Base-by-base conservation (phyloP, 2,329 filamentous ascomycete species). In the Bertia moriformis region DNA sequence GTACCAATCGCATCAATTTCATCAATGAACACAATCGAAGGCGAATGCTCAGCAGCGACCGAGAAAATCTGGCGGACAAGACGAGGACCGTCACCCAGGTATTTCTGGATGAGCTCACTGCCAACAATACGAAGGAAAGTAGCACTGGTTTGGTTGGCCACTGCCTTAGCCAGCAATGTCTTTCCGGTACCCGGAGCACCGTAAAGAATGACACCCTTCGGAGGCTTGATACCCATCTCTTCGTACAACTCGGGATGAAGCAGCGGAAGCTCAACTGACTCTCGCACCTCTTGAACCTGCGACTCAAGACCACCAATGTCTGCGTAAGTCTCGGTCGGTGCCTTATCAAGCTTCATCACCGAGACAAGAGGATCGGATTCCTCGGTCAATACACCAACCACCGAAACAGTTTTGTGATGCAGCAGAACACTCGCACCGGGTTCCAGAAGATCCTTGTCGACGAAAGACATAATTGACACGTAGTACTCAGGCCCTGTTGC, bases 221-320 rank as follows among this genome's bases (percentile, higher is more conserved):
- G 91, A 3, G 91, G 91, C 63, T 98, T 98, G 71, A 98, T 96
- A 54, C 91, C 91, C 91, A 98, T 98, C 67, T 98, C 91, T 61
- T 98, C 91, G 62, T 98, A 98, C 39, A 98, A 67, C 62, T 98
- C 91, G 0, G 91, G 91, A 57, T 98, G 91, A 43, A 98, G 69
- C 45, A 98, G 69, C 4, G 91, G 91, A 51, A 98, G 63, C 65
- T 98, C 91, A 42, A 98, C 91, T 1, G 91, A 93, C 66, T 98
- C 91, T 49, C 91, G 74, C 36, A 98, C 91, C 64, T 98, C 91
- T 57, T 98, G 91, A 43, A 98, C 98, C 60, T 98, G 91, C 42
- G 73, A 65, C 60, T 98, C 91, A 49, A 98, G 61, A 58, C 91
- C 91, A 67, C 91, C 91, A 64, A 98, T 98, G 62, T 98, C 91